A percentile compares a stretch with the other conserved stretches of the same genome.
Evolutionary conservation across 306 rosid genomes (phyloP).

Genomic region (Vigna trinervia): DNA sequence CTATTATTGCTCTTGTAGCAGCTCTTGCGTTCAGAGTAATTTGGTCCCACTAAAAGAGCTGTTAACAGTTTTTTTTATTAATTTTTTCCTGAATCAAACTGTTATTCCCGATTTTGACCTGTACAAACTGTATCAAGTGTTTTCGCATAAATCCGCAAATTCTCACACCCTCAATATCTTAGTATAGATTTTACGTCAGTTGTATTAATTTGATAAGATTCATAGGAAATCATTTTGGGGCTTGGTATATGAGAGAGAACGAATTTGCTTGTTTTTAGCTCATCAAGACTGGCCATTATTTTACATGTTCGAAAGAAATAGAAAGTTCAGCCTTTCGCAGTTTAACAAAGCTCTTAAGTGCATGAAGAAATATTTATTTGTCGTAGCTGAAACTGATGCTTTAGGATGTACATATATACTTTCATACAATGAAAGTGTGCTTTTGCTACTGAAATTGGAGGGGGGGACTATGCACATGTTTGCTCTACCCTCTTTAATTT

Average conservation of each 20-base stretch:
- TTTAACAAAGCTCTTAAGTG: conserved; percentile 17
- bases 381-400: conserved; percentile 45
- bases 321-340: conserved; percentile 18
- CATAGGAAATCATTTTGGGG: neutral
- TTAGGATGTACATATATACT: conserved; percentile 41
- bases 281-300: neutral
- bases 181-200: conserved; percentile 13
- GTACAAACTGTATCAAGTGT: conserved; percentile 5
- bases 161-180: neutral
- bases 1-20: conserved; percentile 58
- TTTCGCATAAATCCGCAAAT: neutral
- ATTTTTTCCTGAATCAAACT: neutral
- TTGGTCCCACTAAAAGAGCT: conserved; percentile 50
- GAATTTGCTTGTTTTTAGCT: neutral
- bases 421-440: conserved; percentile 34
- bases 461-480: conserved; percentile 44
- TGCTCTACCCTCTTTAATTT: conserved; percentile 38
- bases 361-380: conserved; percentile 45
- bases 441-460: conserved; percentile 32
- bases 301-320: conserved; percentile 11
- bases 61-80: neutral
- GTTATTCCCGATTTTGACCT: conserved; percentile 46
- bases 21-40: conserved; percentile 56
- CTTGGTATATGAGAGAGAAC: neutral
- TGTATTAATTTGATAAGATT: conserved; percentile 30